Evolutionary conservation across 805 yeast genomes (phyloP).

Genomic region (Metschnikowia reukaufii): DNA sequence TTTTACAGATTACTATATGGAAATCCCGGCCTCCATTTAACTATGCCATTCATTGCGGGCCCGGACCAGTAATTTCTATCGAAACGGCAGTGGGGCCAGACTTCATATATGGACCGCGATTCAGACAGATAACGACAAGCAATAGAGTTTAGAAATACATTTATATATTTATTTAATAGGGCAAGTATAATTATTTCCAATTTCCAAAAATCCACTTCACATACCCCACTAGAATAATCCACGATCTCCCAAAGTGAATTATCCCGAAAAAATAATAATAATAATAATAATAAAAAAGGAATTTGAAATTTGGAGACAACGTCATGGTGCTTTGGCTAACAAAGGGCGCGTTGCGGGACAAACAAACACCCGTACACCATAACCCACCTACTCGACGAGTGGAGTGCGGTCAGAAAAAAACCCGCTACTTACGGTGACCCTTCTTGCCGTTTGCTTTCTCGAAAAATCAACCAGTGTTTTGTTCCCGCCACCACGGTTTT

Average conservation of each 20-base stretch:
- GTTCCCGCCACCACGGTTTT: too few relatives aligned
- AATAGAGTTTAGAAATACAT: too few relatives aligned
- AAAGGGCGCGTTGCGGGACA: background rate
- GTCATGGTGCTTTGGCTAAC: background rate
- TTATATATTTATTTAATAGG: too few relatives aligned
- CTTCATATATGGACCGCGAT: background rate
- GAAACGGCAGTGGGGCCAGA: background rate
- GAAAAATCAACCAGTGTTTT: background rate
- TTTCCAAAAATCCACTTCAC: too few relatives aligned
- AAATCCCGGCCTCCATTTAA: too few relatives aligned
- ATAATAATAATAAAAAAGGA: too few relatives aligned
- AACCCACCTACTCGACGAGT: slow-evolving; percentile 3
- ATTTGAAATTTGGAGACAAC: too few relatives aligned
- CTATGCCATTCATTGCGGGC: too few relatives aligned
- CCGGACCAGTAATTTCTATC: too few relatives aligned
- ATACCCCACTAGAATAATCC: too few relatives aligned
- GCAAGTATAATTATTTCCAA: background rate
- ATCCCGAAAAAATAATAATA: background rate
- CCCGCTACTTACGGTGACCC: background rate
- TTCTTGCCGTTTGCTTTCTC: slow-evolving; percentile 2
- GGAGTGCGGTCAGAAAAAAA: background rate
- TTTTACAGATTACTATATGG: too few relatives aligned
- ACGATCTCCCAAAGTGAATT: too few relatives aligned
- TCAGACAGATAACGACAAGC: background rate
- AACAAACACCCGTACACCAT: slow-evolving; percentile 1